phyloP scores from a whole-genome alignment of 768 basidiomycete genomes.

The Dacryopinax spathularia region DNA sequence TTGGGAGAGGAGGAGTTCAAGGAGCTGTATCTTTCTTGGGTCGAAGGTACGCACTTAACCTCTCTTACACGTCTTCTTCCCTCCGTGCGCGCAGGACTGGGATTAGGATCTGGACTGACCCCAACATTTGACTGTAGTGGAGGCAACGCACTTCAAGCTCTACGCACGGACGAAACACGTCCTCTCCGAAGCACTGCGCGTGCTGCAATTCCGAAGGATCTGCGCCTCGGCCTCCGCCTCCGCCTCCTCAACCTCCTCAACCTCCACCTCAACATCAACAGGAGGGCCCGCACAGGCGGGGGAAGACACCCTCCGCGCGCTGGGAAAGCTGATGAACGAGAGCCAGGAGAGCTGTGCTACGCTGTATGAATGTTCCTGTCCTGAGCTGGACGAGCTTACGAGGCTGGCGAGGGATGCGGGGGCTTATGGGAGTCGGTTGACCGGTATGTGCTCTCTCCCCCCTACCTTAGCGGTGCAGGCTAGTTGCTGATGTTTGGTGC shows the following conservation, averaged over 20 bases:
- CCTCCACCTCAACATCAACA: conserved; percentile 6
- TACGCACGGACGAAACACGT: conserved; percentile 75
- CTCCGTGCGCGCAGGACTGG: background rate
- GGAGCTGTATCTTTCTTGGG: conserved; percentile 61
- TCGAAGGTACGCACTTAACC: conserved; percentile 42
- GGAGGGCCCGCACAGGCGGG: background rate
- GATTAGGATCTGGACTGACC: conserved; percentile 3
- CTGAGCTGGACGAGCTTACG: conserved; percentile 60
- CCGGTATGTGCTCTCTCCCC: conserved; percentile 34
- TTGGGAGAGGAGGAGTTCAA: conserved; percentile 41
- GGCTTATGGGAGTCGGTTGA: conserved; percentile 70
- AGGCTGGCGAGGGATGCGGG: conserved; percentile 51
- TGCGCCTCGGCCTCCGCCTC: conserved; percentile 36
- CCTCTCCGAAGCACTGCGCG: conserved; percentile 63
- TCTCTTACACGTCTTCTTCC: background rate
- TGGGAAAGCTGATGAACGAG: conserved; percentile 65
- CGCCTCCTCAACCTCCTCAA: conserved; percentile 6
- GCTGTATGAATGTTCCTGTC: conserved; percentile 65
- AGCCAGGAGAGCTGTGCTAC: conserved; percentile 56
- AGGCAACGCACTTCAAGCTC: conserved; percentile 66
- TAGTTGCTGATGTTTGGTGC: background rate
- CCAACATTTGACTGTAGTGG: conserved; percentile 47
- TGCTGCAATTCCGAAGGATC: conserved; percentile 58
- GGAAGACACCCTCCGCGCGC: conserved; percentile 27
- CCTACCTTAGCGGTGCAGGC: background rate